phyloP scores from a whole-genome alignment of 2,329 filamentous ascomycete genomes.

The Fusarium veterinarium region DNA sequence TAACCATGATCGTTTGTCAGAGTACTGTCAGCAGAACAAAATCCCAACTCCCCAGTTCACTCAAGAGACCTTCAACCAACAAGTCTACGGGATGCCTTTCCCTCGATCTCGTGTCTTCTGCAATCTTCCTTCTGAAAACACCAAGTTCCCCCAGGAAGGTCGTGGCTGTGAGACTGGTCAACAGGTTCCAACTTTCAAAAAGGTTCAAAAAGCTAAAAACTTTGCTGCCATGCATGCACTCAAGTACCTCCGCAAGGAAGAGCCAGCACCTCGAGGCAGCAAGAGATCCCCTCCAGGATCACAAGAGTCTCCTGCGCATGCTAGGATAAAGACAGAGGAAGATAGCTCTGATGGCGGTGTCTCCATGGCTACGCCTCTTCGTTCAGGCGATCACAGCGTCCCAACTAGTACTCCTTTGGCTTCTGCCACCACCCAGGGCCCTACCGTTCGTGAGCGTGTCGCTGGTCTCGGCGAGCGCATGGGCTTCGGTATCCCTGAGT shows the following conservation, averaged over 20 bases:
- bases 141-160: conserved; percentile 46
- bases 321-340: conserved; percentile 30
- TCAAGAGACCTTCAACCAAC: conserved; percentile 30
- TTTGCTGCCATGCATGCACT: conserved; percentile 62
- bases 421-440: not conserved
- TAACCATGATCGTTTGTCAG: conserved; percentile 1
- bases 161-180: conserved; percentile 49
- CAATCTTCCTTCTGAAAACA: conserved; percentile 31
- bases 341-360: conserved; percentile 20
- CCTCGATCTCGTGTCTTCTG: conserved; percentile 45
- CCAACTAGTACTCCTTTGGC: not conserved
- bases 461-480: conserved; percentile 49
- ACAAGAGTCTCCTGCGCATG: conserved; percentile 10
- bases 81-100: conserved; percentile 22
- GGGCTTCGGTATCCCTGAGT: conserved; percentile 49
- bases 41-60: conserved; percentile 1
- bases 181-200: conserved; percentile 52
- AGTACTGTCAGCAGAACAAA: conserved; percentile 19
- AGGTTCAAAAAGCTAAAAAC: conserved; percentile 65
- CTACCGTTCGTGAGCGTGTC: conserved; percentile 45
- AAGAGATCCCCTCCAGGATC: conserved; percentile 10
- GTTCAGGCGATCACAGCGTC: not conserved
- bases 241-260: conserved; percentile 1
- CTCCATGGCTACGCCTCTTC: not conserved
- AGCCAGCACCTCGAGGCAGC: conserved; percentile 5